phyloP scores from a whole-genome alignment of 2,329 filamentous ascomycete species.

The Penicillium sp. region DNA sequence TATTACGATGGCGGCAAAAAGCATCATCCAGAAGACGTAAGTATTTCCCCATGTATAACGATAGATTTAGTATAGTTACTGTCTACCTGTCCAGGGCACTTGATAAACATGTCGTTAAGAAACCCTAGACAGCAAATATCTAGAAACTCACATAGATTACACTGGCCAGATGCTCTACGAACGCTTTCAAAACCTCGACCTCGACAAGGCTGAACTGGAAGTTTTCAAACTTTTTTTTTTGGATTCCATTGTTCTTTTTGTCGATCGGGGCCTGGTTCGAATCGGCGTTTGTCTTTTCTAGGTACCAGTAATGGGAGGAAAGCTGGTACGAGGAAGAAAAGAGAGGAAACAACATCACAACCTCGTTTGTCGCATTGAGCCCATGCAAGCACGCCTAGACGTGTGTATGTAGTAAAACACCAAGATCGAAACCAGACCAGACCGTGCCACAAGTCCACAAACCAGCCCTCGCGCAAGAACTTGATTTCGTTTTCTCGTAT shows the following conservation, averaged over 20 bases:
- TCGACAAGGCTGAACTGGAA: conserved; percentile 24
- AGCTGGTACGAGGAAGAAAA: conserved; percentile 17
- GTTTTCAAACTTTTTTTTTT: conserved; percentile 32
- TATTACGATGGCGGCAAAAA: neutral
- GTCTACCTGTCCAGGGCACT: neutral
- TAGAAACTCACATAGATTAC: conserved; percentile 7
- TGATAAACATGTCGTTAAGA: neutral
- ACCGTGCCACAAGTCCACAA: conserved; percentile 24
- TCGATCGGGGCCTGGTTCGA: conserved; percentile 21
- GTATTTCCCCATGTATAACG: too few species aligned
- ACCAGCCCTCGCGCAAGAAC: conserved; percentile 26
- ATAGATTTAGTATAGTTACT: too few species aligned
- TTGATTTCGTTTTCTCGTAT: conserved; percentile 29
- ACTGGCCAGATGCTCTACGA: conserved; percentile 6
- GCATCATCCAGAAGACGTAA: too few species aligned
- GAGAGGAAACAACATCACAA: conserved; percentile 27
- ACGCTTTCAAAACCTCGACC: conserved; percentile 8
- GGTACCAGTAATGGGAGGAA: conserved; percentile 8
- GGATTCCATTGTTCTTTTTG: conserved; percentile 29
- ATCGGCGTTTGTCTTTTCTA: conserved; percentile 18
- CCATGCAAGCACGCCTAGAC: conserved; percentile 29
- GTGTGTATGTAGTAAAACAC: conserved; percentile 30
- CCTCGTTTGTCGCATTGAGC: conserved; percentile 35
- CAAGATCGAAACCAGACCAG: conserved; percentile 27
- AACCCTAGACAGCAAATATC: neutral